Evolutionary conservation across 2,329 filamentous ascomycete genomes (phyloP).

Genomic region (Claviceps spartinae): DNA sequence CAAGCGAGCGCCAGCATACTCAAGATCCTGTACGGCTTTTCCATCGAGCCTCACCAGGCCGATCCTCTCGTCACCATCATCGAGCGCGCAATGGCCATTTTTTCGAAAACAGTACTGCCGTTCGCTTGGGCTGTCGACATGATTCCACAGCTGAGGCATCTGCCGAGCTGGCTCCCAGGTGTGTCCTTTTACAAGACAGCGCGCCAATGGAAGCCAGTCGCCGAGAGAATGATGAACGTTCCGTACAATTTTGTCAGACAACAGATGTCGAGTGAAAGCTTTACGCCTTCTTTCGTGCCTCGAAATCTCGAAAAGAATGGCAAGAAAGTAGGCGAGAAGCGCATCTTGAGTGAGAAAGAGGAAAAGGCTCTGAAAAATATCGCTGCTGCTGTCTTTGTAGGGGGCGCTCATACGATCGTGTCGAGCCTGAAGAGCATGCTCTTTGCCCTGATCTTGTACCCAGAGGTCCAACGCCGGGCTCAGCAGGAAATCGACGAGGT

Average conservation of each 20-base stretch:
- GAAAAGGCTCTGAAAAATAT: constrained; percentile 3
- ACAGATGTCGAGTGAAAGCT: constrained; percentile 12
- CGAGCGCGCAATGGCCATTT: constrained; percentile 16
- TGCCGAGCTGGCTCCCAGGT: constrained; percentile 19
- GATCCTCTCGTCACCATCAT: constrained; percentile 13
- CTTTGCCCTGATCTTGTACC: constrained; percentile 31
- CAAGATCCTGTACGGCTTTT: constrained; percentile 17
- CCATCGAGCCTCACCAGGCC: background rate
- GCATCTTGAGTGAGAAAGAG: background rate
- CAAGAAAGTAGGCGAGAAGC: background rate
- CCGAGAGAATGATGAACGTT: constrained; percentile 8
- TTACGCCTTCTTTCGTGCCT: constrained; percentile 15
- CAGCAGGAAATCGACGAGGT: constrained; percentile 29
- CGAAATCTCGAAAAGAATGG: background rate
- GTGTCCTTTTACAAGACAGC: constrained; percentile 17
- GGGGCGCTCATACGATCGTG: constrained; percentile 8
- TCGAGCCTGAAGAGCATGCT: constrained; percentile 18
- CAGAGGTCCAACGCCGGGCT: constrained; percentile 26
- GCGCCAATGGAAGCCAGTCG: constrained; percentile 12
- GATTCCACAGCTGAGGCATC: constrained; percentile 16
- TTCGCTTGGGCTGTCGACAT: constrained; percentile 21
- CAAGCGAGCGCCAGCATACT: background rate
- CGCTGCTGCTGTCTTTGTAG: constrained; percentile 3
- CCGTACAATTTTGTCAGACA: constrained; percentile 19
- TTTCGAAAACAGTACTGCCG: constrained; percentile 16